Percentiles rank a stretch among this genome's conserved stretches.
These are phyloP conservation scores for Creolimax fragrantissima DNA, from an alignment of 78 protist genomes.

Conservation along the genomic window DNA sequence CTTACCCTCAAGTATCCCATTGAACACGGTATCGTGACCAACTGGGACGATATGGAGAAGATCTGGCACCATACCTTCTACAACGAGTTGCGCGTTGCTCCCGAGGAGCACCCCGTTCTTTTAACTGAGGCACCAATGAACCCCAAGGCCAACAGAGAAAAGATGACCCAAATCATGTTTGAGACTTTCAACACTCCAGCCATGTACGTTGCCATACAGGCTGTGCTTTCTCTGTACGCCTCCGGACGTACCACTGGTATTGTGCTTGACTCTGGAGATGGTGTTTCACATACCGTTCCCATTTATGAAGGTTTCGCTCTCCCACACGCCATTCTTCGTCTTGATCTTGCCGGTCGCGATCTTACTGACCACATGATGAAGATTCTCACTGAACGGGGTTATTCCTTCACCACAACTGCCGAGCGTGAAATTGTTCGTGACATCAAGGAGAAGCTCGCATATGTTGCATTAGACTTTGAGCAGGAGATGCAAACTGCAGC, in stretches of 20 bases:
- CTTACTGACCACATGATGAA: constrained; percentile 53
- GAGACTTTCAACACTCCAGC: constrained; percentile 91
- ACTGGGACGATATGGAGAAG: constrained; percentile 96
- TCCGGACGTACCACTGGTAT: constrained; percentile 77
- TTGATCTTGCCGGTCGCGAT: constrained; percentile 73
- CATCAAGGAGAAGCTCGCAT: constrained; percentile 69
- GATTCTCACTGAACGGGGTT: constrained; percentile 70
- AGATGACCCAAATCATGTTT: constrained; percentile 81
- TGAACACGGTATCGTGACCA: constrained; percentile 89
- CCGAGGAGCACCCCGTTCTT: constrained; percentile 91
- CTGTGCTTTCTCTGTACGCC: constrained; percentile 81
- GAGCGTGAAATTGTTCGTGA: constrained; percentile 78
- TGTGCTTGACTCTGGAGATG: constrained; percentile 96
- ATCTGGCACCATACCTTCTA: constrained; percentile 91
- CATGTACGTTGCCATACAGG: constrained; percentile 57
- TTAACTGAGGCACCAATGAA: constrained; percentile 90
- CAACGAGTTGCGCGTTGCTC: constrained; percentile 80
- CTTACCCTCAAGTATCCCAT: constrained; percentile 75
- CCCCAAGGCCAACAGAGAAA: constrained; percentile 89
- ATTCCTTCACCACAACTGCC: constrained; percentile 82
- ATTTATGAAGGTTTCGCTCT: constrained; percentile 84
- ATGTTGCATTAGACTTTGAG: too few relatives aligned
- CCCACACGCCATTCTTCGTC: constrained; percentile 65
- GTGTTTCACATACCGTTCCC: constrained; percentile 85
- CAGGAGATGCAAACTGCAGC: constrained; percentile 73